Percentiles rank a stretch among this genome's conserved stretches.
Evolutionary conservation across 164 flowering plant species (phyloP).

Genomic region (Houttuynia cordata): DNA sequence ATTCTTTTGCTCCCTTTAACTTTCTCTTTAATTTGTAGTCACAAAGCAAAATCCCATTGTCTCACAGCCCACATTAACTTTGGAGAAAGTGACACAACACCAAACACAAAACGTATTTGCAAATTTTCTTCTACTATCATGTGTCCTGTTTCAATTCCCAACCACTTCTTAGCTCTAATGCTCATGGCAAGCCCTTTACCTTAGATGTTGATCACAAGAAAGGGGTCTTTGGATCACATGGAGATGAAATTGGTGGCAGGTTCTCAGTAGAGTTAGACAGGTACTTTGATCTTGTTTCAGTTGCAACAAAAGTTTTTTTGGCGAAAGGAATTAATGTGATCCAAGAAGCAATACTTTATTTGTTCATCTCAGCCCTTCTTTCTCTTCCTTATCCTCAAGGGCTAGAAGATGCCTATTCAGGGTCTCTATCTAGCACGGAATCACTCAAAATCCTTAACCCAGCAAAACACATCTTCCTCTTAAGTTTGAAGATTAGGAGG

Average conservation of each 20-base stretch:
- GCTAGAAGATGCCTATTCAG: conserved; percentile 1
- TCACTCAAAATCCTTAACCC: conserved; percentile 10
- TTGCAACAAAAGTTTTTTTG: neutral
- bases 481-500: neutral
- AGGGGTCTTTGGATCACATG: neutral
- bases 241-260: neutral
- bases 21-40: neutral
- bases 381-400: conserved; percentile 1
- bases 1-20: neutral
- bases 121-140: neutral
- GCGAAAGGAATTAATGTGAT: too few species aligned
- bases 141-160: neutral
- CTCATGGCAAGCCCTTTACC: neutral
- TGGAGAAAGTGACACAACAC: neutral
- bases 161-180: neutral
- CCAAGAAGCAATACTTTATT: neutral
- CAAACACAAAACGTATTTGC: neutral
- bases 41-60: neutral
- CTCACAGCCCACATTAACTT: neutral
- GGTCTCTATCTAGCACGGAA: conserved; percentile 13
- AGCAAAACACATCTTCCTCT: neutral
- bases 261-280: neutral
- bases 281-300: neutral
- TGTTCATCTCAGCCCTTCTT: conserved; percentile 1
- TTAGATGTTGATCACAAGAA: neutral